Evolutionary conservation across 2,329 filamentous ascomycete genomes (phyloP).

Genomic region (Aspergillus sp.): DNA sequence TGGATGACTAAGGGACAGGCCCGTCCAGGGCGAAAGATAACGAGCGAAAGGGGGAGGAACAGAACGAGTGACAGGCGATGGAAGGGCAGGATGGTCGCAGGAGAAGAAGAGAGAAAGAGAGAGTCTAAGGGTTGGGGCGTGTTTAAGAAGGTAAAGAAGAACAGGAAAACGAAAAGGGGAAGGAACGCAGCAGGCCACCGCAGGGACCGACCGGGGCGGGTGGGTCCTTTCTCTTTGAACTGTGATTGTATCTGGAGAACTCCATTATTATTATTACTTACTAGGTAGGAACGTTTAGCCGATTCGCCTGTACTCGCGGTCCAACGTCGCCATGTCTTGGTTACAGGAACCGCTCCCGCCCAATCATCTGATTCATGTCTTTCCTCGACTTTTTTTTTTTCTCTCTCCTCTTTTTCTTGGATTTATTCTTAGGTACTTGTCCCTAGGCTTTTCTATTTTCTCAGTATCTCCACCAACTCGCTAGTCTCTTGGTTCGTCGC

Average conservation of each 20-base stretch:
- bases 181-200: background rate
- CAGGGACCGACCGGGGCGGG: no score
- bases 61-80: conserved; percentile 4
- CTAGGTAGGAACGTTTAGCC: background rate
- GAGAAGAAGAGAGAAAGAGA: conserved; percentile 7
- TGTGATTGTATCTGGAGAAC: background rate
- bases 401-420: no score
- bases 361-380: conserved; percentile 3
- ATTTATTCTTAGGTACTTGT: no score
- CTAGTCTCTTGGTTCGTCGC: background rate
- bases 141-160: conserved; percentile 4
- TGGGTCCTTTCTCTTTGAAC: no score
- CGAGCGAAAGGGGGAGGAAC: background rate
- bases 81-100: background rate
- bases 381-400: background rate
- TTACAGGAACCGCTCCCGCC: conserved; percentile 6
- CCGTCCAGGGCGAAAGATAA: background rate
- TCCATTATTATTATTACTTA: no score
- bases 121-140: background rate
- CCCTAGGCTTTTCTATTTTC: no score
- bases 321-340: background rate
- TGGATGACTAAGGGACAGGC: no score
- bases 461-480: no score
- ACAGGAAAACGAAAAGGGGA: conserved; percentile 8
- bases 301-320: no score